phyloP scores from a whole-genome alignment of 306 rosid species.

The Medicago ruthenica region DNA sequence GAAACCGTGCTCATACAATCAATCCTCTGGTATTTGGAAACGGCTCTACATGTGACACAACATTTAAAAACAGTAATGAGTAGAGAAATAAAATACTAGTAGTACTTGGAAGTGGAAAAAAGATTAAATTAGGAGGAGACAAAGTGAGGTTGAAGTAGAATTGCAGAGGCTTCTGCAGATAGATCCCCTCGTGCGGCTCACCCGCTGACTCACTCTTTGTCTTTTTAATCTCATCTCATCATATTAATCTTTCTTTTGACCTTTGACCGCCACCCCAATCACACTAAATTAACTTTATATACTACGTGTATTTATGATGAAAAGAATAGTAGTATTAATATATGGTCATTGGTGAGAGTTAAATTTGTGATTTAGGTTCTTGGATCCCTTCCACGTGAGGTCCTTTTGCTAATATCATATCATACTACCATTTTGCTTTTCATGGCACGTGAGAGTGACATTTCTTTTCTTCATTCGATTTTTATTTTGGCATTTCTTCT shows the following conservation, averaged over 20 bases:
- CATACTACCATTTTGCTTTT: conserved; percentile 63
- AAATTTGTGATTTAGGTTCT: conserved; percentile 31
- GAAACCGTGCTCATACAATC: background rate
- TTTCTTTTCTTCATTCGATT: conserved; percentile 26
- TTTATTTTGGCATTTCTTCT: conserved; percentile 1
- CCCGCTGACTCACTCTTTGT: conserved; percentile 69
- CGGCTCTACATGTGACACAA: conserved; percentile 56
- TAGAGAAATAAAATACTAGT: conserved; percentile 11
- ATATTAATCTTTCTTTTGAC: conserved; percentile 57
- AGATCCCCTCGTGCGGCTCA: conserved; percentile 91
- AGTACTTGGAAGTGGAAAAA: conserved; percentile 15
- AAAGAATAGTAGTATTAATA: background rate
- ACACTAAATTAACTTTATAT: background rate
- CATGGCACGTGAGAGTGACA: conserved; percentile 68
- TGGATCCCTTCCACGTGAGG: conserved; percentile 87
- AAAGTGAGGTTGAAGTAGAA: conserved; percentile 54
- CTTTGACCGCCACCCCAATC: conserved; percentile 57
- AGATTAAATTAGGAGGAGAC: conserved; percentile 36
- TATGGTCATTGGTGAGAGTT: background rate
- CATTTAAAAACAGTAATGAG: conserved; percentile 41
- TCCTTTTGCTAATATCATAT: conserved; percentile 52
- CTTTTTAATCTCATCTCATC: conserved; percentile 50
- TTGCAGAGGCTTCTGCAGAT: conserved; percentile 45
- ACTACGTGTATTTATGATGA: background rate
- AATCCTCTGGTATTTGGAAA: conserved; percentile 46